phyloP scores from a whole-genome alignment of 2,329 filamentous ascomycete genomes.

The Chaetomium globosum region DNA sequence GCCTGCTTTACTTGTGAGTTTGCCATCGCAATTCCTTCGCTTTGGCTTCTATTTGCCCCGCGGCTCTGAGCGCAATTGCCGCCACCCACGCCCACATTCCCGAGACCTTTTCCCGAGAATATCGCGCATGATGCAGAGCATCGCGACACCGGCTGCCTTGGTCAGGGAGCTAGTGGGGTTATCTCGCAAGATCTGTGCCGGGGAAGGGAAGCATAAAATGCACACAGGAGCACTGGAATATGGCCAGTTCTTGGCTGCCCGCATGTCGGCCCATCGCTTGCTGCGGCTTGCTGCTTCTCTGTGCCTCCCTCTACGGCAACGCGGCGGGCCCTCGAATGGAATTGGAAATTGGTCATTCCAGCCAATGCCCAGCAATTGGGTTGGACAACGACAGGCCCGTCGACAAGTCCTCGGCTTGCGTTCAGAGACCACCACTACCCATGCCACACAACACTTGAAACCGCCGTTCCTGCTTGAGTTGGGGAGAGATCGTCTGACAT shows the following conservation, averaged over 20 bases:
- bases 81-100: conserved; percentile 25
- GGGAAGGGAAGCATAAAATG: conserved; percentile 9
- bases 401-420: conserved; percentile 18
- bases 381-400: conserved; percentile 18
- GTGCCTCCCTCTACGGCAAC: too few relatives aligned
- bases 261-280: conserved; percentile 16
- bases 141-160: conserved; percentile 20
- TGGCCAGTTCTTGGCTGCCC: conserved; percentile 17
- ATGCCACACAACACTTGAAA: conserved; percentile 20
- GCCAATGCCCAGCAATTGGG: conserved; percentile 22
- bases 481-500: conserved; percentile 42
- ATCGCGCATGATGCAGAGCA: conserved; percentile 22
- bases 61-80: conserved; percentile 29
- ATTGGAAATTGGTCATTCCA: conserved; percentile 16
- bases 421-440: conserved; percentile 18
- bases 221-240: conserved; percentile 11
- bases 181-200: background rate
- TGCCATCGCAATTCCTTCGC: conserved; percentile 30
- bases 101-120: conserved; percentile 11
- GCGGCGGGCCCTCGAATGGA: conserved; percentile 2
- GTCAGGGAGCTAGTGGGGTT: conserved; percentile 9
- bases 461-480: conserved; percentile 31
- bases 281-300: background rate
- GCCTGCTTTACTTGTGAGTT: conserved; percentile 57
- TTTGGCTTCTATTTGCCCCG: conserved; percentile 34